Conservation (phyloP, 108 stramenopile genomes). For the Aurantiochytrium sp. region DNA sequence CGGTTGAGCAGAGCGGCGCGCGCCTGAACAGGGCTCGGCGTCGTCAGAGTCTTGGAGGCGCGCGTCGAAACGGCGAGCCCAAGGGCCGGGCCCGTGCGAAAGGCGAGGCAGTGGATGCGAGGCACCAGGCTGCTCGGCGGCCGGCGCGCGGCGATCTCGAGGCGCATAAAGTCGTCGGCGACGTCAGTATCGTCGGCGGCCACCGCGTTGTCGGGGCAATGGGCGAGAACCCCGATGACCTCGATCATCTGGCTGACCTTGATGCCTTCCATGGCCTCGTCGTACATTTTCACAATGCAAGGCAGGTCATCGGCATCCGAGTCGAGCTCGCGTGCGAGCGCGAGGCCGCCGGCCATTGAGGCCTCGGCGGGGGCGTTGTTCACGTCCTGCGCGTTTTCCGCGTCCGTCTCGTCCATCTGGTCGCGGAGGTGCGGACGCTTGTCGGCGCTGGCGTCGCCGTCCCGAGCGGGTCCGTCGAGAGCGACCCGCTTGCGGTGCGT, state of each 20-base stretch:
- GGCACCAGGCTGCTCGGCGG: not conserved
- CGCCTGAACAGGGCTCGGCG: not conserved
- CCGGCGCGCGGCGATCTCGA: constrained; percentile 6
- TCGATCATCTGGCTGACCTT: not conserved
- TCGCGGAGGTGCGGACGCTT: not conserved
- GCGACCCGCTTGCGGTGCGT: not conserved
- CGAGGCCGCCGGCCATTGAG: too few species aligned
- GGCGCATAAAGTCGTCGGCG: not conserved
- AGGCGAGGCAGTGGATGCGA: not conserved
- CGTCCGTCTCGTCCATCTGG: not conserved
- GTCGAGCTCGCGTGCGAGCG: too few species aligned
- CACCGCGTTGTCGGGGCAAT: not conserved
- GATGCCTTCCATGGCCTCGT: not conserved
- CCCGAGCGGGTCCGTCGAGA: not conserved
- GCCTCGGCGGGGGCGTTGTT: too few species aligned
- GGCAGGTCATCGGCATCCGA: constrained; percentile 32
- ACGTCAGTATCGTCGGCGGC: not conserved
- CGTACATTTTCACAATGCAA: constrained; percentile 42
- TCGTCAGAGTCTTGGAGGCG: not conserved
- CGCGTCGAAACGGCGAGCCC: not conserved
- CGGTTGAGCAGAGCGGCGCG: not conserved
- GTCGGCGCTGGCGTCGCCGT: not conserved
- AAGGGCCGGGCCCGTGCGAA: not conserved
- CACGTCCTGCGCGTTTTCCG: not conserved
- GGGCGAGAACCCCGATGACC: not conserved